Evolutionary conservation across 257 asterid genomes (phyloP), one percentile per base, ranked within the genome.

Genomic region (Cruciata laevipes): DNA sequence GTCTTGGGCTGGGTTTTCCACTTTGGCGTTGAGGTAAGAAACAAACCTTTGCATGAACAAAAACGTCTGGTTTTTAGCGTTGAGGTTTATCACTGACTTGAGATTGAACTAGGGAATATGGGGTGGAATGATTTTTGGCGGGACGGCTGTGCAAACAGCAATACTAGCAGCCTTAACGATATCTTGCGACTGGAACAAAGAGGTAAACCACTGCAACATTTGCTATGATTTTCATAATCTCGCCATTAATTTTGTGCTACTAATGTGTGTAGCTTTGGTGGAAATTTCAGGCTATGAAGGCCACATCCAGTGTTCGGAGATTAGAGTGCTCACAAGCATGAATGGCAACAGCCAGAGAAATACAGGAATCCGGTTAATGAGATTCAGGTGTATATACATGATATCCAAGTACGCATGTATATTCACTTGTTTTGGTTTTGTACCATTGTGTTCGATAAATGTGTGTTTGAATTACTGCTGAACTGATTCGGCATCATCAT

Each of bases 1-100:
- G 33, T 65, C 3, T 75, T 83, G 58, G 88, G 88, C 31, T 81
- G 69, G 75, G 30, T 77, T 51, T 42, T 75, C 67, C 49, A 85
- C 11, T 7, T 79, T 18, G 76, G 79, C 49, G 84, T 79, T 5
- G 74, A 72, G 65, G 91, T 83, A 38, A 27, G 3, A 53, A 18
- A n/a, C 60, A n/a, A 20, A 53, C 14, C 60, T 53, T 7, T 14
- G 56, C n/a, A 49, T 49, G 56, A 14, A 49, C 56, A 49, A 14
- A 49, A 18, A 38, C 47, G 9, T 38, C 47, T 38, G 38, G 14
- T 7, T 1, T 38, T 38, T 14, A 14, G n/a, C n/a, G n/a, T n/a
- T 6, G 1, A 5, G 56, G 53, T 44, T 44, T 4, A 18, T 49
- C 7, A 12, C 6, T 49, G 56, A 49, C 1, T 17, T 49, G n/a